Percentiles rank a stretch among this genome's conserved stretches.
phyloP scores from a whole-genome alignment of 495 filamentous ascomycete species.

The Tuber calosporum region DNA sequence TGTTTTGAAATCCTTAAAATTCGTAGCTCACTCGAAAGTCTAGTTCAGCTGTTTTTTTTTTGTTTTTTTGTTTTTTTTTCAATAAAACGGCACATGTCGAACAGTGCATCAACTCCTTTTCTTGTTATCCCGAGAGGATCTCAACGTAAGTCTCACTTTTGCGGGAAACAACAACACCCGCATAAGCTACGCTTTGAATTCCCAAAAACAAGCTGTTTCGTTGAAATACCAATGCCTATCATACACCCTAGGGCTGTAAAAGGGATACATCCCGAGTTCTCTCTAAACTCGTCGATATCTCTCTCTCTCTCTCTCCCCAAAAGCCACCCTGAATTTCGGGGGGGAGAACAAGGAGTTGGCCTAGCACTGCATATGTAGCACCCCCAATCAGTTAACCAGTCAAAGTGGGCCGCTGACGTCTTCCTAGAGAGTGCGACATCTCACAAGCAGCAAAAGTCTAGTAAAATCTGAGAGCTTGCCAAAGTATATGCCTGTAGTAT shows the following conservation, averaged over 20 bases:
- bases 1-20: no score
- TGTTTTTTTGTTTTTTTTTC: no score
- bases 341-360: no score
- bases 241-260: not conserved
- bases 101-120: not conserved
- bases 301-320: not conserved
- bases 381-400: not conserved
- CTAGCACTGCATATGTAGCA: no score
- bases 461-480: not conserved
- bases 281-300: not conserved
- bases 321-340: not conserved
- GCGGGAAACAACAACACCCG: not conserved
- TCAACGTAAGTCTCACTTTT: not conserved
- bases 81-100: not conserved
- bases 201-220: not conserved
- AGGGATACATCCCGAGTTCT: not conserved
- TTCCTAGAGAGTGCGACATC: not conserved
- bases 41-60: no score
- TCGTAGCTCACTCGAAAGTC: no score
- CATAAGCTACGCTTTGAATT: not conserved
- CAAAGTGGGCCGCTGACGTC: not conserved
- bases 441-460: not conserved
- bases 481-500: not conserved
- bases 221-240: not conserved
- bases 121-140: not conserved